Base-by-base conservation (phyloP, 495 filamentous ascomycete species). In the Entonaema liquescens region DNA sequence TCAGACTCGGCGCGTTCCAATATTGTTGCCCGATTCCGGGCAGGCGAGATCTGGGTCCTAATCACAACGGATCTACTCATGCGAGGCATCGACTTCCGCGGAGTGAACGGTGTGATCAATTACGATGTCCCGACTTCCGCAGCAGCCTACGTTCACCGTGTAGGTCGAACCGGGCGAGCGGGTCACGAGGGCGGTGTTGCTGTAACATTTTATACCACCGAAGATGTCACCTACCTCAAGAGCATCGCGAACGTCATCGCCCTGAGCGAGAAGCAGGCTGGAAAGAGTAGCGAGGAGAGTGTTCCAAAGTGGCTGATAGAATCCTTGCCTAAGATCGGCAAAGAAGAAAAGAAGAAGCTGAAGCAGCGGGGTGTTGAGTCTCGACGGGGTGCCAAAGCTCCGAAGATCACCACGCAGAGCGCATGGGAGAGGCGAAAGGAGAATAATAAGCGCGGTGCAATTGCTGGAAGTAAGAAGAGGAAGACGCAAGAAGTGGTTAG, bases 1-100 rank as follows among this genome's bases (percentile, higher is more conserved):
- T 89, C 93, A 1, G 92, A 95, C 76, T 82, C 83, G 12, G 87
- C 87, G 21, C 91, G 95, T 28, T 88, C 89, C 9, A 83, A 84
- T 6, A 90, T 97, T 73, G 97, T 98, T 92, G 87, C 91, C 12
- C 88, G 90, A 2, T 98, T 99, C 81, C 90, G 95, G 26, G 89
- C 89, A 65, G 96, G 94, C 70, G 94, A 98, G 77, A 89, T 98
- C 52, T 99, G 95, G 95, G 89, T 98, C 13, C 85, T 99, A 11
- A 92, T 98, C 66, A 98, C 96, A 0, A 99, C 95, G 0, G 95
- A 99, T 75, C 84, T 98, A 29, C 86, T 98, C 1, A 90, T 93
- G 11, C 89, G 95, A 35, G 95, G 95, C 23, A 87, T 99, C 42
- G 95, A 99, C 79, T 97, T 98, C 80, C 87, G 89, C 13, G 91